Conservation (phyloP, 2,329 filamentous ascomycete genomes). For the Leptographium flavum region DNA sequence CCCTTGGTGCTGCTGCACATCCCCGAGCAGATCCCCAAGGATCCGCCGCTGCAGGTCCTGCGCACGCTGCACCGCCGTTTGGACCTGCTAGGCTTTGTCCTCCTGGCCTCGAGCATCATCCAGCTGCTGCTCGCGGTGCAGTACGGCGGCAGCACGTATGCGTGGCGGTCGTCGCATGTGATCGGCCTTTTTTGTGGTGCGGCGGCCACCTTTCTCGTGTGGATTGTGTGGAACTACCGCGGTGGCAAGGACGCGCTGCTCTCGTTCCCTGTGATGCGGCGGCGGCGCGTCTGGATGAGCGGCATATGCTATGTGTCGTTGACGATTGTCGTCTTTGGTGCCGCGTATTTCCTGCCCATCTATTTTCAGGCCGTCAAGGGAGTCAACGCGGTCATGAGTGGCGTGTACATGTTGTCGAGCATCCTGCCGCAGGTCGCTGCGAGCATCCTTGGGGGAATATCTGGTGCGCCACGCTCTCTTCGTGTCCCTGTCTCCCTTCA, state of each 20-base stretch:
- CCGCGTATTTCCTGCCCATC: slow-evolving; percentile 19
- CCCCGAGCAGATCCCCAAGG: slow-evolving; percentile 22
- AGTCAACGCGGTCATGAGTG: slow-evolving; percentile 17
- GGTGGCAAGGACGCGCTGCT: slow-evolving; percentile 15
- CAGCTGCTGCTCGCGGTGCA: slow-evolving; percentile 30
- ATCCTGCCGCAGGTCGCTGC: slow-evolving; percentile 14
- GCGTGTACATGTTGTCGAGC: slow-evolving; percentile 19
- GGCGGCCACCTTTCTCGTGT: slow-evolving; percentile 23
- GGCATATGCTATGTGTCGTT: slow-evolving; percentile 12
- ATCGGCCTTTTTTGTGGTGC: slow-evolving; percentile 28
- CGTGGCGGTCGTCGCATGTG: slow-evolving; percentile 24
- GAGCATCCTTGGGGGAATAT: slow-evolving; percentile 12
- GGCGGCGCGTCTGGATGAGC: slow-evolving; percentile 12
- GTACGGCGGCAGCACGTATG: slow-evolving; percentile 24
- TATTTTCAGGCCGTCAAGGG: slow-evolving; percentile 24
- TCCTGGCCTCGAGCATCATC: slow-evolving; percentile 27
- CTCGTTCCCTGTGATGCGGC: slow-evolving; percentile 14
- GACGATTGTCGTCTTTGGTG: slow-evolving; percentile 12
- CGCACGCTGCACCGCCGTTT: slow-evolving; percentile 18
- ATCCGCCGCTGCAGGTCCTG: slow-evolving; percentile 13
- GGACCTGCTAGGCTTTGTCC: slow-evolving; percentile 26
- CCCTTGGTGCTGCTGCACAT: slow-evolving; percentile 19
- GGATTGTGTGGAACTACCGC: slow-evolving; percentile 27
- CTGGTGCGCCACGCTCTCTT: background rate
- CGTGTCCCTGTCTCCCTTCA: background rate